phyloP scores from a whole-genome alignment of 352 stramenopile species.

The Phytophthora constricta region DNA sequence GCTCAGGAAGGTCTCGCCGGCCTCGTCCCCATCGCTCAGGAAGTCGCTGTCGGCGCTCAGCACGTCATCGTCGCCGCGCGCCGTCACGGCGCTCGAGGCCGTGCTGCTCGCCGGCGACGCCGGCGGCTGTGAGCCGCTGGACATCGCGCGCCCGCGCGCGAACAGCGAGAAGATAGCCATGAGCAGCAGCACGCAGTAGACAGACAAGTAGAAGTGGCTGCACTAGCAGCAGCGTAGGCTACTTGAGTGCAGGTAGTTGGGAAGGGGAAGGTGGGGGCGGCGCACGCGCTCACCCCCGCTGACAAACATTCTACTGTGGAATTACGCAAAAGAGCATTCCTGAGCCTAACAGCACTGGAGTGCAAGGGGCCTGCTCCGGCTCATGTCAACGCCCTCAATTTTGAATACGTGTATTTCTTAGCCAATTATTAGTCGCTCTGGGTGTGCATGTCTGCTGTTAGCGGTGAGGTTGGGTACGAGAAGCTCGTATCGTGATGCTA shows the following conservation, averaged over 20 bases:
- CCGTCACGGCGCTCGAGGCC: background rate
- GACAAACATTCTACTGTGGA: constrained; percentile 87
- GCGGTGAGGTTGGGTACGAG: too few relatives aligned
- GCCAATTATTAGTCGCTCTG: background rate
- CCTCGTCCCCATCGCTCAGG: too few relatives aligned
- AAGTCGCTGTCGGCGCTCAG: background rate
- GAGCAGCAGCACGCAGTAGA: background rate
- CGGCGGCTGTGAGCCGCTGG: background rate
- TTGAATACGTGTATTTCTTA: background rate
- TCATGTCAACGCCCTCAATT: constrained; percentile 87
- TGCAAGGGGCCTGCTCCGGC: constrained; percentile 88
- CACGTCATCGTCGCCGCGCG: background rate
- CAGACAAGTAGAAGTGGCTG: background rate
- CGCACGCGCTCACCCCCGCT: constrained; percentile 74
- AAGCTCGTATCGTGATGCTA: background rate
- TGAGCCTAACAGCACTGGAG: constrained; percentile 88
- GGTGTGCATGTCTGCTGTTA: background rate
- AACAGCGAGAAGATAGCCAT: background rate
- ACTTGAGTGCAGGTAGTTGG: too few relatives aligned
- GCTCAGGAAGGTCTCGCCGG: too few relatives aligned
- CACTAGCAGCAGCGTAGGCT: too few relatives aligned
- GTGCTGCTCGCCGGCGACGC: background rate
- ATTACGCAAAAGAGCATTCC: constrained; percentile 84
- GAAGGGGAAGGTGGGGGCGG: constrained; percentile 47
- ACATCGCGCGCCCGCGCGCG: background rate